Evolutionary conservation across 805 yeast genomes (phyloP), one percentile per base, ranked within the genome.

Genomic region (Kluyveromyces aestuarii): DNA sequence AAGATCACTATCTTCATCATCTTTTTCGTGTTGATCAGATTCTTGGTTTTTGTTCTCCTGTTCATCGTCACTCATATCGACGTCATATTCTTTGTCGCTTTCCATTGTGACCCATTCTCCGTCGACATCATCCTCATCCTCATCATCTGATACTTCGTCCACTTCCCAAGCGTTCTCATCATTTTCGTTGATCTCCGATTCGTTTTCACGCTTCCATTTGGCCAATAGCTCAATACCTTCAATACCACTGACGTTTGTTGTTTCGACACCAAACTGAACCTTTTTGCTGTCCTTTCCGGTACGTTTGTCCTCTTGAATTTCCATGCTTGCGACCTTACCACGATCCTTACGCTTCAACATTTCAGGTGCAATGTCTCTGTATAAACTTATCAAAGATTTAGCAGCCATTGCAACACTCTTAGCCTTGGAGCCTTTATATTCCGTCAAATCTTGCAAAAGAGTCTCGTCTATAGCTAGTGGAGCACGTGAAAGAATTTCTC

Each of bases 331-430:
- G 21, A 74, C 71, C 70, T 93, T 91, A 63, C 99, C 99, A 64
- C 99, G 79, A 64, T 93, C 98, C 62, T 88, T 89, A 57, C 82
- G 76, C 48, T 78, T 75, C 58, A 93, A 76, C 97, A 93, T 87
- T 54, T 91, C 96, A 6, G 99, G 99, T 2, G 96, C 97, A 49
- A 90, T 83, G 53, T 90, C 97, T 68, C 99, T 79, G 68, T 87
- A 93, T 47, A 93, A 72, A 0, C 93, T 71, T 50, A 93, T 80
- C 68, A 93, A 75, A 6, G 93, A 79, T 58, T 95, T 80, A 1
- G 99, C 96, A 44, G 98, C 99, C 81, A 84, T 86, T 72, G 82
- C 82, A 27, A 93, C 99, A 13, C 96, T 81, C 70, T 93, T 93
- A 40, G 96, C 76, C 67, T 93, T 93, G 27, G 97, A 89, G 4